A percentile compares a stretch with the other conserved stretches of the same genome.
Conservation (phyloP, 345 rosid genomes). For the Hibiscus trionum region DNA sequence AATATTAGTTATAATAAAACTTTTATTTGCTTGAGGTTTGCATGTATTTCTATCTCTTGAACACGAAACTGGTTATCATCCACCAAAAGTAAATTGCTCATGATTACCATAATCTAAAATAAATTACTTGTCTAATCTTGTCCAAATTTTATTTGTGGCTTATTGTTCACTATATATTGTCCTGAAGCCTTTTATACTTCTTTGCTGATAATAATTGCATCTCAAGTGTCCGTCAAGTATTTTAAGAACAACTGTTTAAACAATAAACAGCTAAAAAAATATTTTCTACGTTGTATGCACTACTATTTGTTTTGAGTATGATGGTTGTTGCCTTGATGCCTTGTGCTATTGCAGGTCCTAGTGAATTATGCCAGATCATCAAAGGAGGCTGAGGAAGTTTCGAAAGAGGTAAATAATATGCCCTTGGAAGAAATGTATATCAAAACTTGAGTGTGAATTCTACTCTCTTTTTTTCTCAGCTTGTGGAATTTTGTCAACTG, state of each 20-base stretch:
- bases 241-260: not conserved
- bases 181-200: not conserved
- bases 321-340: not conserved
- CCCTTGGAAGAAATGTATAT: not conserved
- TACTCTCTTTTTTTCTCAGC: not conserved
- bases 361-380: conserved; percentile 94
- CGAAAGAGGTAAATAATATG: conserved; percentile 51
- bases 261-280: not conserved
- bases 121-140: not conserved
- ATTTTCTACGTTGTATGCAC: not conserved
- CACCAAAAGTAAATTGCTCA: not conserved
- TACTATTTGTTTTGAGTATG: not conserved
- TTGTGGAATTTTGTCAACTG: not conserved
- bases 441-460: not conserved
- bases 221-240: not conserved
- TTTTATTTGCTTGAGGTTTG: not conserved
- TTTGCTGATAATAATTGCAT: not conserved
- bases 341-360: conserved; percentile 54
- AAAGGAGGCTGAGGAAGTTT: conserved; percentile 94
- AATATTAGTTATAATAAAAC: not conserved
- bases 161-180: not conserved
- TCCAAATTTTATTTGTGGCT: not conserved
- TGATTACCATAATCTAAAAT: not conserved
- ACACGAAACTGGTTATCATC: not conserved
- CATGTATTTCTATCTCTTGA: not conserved